Conservation (phyloP, 371 early-diverging fungal genomes). For the Rhizopus delemar region DNA sequence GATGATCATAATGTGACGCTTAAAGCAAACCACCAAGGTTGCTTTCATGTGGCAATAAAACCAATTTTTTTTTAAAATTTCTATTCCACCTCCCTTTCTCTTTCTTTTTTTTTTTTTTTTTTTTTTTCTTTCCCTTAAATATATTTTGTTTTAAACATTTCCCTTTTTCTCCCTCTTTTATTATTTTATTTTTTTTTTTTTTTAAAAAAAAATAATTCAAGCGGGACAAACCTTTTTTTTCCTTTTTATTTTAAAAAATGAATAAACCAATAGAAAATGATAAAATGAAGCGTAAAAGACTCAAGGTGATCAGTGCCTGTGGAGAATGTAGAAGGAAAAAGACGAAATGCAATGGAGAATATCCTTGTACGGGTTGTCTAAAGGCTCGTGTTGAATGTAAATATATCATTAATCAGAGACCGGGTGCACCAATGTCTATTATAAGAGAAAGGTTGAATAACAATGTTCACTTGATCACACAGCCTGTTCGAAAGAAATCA, state of each 20-base stretch:
- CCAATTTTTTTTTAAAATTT: no score
- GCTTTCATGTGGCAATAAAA: no score
- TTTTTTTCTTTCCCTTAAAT: no score
- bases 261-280: conserved; percentile 13
- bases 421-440: conserved; percentile 7
- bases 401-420: conserved; percentile 17
- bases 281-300: conserved; percentile 35
- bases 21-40: no score
- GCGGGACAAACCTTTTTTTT: no score
- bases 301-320: conserved; percentile 39
- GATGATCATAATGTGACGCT: no score
- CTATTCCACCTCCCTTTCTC: no score
- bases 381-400: conserved; percentile 37
- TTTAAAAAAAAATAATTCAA: neutral
- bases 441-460: conserved; percentile 1
- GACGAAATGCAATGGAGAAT: conserved; percentile 39
- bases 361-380: conserved; percentile 33
- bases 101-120: no score
- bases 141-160: no score
- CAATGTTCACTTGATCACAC: conserved; percentile 7
- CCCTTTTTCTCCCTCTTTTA: neutral
- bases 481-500: conserved; percentile 2
- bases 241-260: neutral
- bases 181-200: no score
- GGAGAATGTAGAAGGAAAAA: conserved; percentile 38